Conservation (phyloP, 495 filamentous ascomycete species). For the Sabuloglossum arenarium region DNA sequence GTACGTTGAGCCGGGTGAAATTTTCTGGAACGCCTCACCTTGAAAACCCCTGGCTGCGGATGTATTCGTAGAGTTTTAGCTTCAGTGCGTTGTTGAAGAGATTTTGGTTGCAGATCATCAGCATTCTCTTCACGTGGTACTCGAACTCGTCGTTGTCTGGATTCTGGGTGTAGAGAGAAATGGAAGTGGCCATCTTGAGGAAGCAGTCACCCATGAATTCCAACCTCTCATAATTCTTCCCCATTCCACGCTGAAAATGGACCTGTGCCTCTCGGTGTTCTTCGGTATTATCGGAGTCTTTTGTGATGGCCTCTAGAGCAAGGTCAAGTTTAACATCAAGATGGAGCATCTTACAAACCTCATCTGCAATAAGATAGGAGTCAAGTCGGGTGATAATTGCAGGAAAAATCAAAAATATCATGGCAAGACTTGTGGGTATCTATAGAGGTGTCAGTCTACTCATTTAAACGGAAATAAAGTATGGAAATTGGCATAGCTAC, state of each 20-base stretch:
- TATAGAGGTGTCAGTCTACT: slow-evolving; percentile 30
- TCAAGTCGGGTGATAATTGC: slow-evolving; percentile 71
- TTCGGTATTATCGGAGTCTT: slow-evolving; percentile 80
- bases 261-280: slow-evolving; percentile 51
- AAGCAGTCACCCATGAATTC: slow-evolving; percentile 91
- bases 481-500: slow-evolving; percentile 27
- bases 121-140: slow-evolving; percentile 80
- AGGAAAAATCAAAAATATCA: slow-evolving; percentile 47
- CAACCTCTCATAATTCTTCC: slow-evolving; percentile 85
- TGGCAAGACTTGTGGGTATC: slow-evolving; percentile 20
- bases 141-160: slow-evolving; percentile 69
- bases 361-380: slow-evolving; percentile 57
- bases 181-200: slow-evolving; percentile 87
- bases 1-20: background rate
- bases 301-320: slow-evolving; percentile 81
- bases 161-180: slow-evolving; percentile 53
- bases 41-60: slow-evolving; percentile 67
- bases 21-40: slow-evolving; percentile 20
- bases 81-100: slow-evolving; percentile 55
- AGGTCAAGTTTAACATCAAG: slow-evolving; percentile 40
- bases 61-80: slow-evolving; percentile 49
- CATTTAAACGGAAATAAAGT: slow-evolving; percentile 24
- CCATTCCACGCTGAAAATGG: slow-evolving; percentile 75
- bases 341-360: slow-evolving; percentile 39
- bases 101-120: slow-evolving; percentile 81